Evolutionary conservation across 768 basidiomycete species (phyloP), one percentile per base, ranked within the genome.

Genomic region (Xanthoconium stramineum): DNA sequence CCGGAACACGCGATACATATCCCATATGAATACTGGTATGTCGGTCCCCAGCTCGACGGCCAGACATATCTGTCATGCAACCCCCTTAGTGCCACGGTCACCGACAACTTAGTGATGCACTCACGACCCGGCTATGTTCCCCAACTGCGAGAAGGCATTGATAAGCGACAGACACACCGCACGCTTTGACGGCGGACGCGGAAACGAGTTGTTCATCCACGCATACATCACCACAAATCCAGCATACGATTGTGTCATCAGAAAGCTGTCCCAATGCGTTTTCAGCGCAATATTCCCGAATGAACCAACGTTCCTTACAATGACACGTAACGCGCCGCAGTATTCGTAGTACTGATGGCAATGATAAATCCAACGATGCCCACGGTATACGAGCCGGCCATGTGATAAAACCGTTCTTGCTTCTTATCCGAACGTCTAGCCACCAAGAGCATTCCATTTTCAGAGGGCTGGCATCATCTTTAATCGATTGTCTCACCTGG

Each of bases 111-210:
- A 50, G 12, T 19, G 30, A 47, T 24, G 42, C 14, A 82, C 83
- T 75, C 75, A 94, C 76, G 90, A 86, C 58, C 93, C 94, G 48
- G 84, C 75, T 45, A 97, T 76, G 72, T 95, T 95, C 0, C 92
- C 94, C 7, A 91, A 76, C 66, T 91, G 88, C 24, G 88, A 88
- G 67, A 91, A 84, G 48, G 83, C 83, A 69, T 94, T 93, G 64
- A 93, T 83, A 55, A 90, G 72, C 2, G 91, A 90, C 44, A 95
- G 76, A 17, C 85, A 86, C 19, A 94, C 88, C 3, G 92, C 89
- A 20, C 93, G 85, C 71, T 94, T 95, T 35, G 86, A 83, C 2
- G 91, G 83, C 9, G 93, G 86, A 19, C 86, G 83, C 37, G 90
- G 84, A 71, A 95, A 78, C 28, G 79, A 77, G 61, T 77, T 81